phyloP scores from a whole-genome alignment of 75 land plant species.

The Isoetes taiwanensis region DNA sequence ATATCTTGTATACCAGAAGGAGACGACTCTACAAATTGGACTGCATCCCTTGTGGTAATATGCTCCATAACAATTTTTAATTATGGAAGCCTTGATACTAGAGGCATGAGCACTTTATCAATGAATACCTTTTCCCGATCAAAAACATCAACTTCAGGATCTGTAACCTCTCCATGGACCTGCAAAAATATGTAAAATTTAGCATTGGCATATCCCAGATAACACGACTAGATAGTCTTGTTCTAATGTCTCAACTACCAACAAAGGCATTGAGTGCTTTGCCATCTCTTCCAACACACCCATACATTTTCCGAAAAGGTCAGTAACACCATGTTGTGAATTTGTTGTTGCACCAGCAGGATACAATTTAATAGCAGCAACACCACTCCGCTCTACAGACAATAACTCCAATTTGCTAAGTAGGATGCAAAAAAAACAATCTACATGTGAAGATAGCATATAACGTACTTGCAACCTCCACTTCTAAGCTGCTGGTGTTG shows the following conservation, averaged over 20 bases:
- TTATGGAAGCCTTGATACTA: constrained; percentile 52
- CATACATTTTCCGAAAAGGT: constrained; percentile 84
- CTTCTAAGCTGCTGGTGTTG: constrained; percentile 53
- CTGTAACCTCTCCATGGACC: constrained; percentile 71
- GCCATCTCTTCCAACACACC: constrained; percentile 85
- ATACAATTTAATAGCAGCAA: constrained; percentile 75
- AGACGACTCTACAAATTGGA: constrained; percentile 50
- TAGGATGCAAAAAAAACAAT: too few relatives aligned
- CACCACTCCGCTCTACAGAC: too few relatives aligned
- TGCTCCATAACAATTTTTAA: constrained; percentile 95
- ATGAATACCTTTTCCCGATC: constrained; percentile 89
- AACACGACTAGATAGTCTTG: too few relatives aligned
- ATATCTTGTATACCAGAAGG: constrained; percentile 50
- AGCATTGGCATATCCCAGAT: too few relatives aligned
- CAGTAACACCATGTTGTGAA: constrained; percentile 96
- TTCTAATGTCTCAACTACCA: too few relatives aligned
- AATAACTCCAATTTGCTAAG: too few relatives aligned
- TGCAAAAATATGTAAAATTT: constrained; percentile 9
- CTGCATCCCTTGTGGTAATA: constrained; percentile 82
- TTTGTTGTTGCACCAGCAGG: constrained; percentile 99
- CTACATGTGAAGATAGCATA: too few relatives aligned
- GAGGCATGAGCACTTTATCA: constrained; percentile 47
- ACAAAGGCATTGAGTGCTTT: constrained; percentile 63
- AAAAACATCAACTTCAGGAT: constrained; percentile 56
- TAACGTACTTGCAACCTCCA: constrained; percentile 71